Conservation (phyloP, 768 basidiomycete species). For the Russula ochroleuca region DNA sequence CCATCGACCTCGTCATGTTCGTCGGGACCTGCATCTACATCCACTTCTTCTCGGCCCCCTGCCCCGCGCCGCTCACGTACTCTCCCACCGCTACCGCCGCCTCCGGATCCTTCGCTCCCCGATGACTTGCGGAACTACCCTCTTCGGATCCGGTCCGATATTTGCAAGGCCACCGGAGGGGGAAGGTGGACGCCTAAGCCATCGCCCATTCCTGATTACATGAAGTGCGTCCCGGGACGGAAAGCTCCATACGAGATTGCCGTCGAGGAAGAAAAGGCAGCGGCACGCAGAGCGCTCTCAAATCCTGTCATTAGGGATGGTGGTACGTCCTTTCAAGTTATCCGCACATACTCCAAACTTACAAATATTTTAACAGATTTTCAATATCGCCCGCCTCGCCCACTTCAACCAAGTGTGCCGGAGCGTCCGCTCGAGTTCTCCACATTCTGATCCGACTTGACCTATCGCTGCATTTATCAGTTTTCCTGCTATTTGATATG, state of each 20-base stretch:
- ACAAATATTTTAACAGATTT: slow-evolving; percentile 42
- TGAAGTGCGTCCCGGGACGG: slow-evolving; percentile 57
- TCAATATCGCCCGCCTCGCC: slow-evolving; percentile 57
- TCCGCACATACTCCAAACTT: not conserved
- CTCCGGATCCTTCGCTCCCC: slow-evolving; percentile 37
- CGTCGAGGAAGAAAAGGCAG: slow-evolving; percentile 62
- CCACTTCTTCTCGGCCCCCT: slow-evolving; percentile 3
- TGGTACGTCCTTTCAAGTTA: slow-evolving; percentile 25
- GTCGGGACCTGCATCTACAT: slow-evolving; percentile 34
- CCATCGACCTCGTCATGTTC: slow-evolving; percentile 23
- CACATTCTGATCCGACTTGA: slow-evolving; percentile 48
- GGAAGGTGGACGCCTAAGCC: slow-evolving; percentile 73
- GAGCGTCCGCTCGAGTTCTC: slow-evolving; percentile 51
- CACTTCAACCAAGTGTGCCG: slow-evolving; percentile 43
- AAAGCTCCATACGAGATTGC: slow-evolving; percentile 66
- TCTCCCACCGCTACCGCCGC: slow-evolving; percentile 34
- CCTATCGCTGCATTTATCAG: not conserved
- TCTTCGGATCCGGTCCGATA: slow-evolving; percentile 55
- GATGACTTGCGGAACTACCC: slow-evolving; percentile 76
- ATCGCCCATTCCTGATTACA: slow-evolving; percentile 40
- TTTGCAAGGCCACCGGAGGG: slow-evolving; percentile 76
- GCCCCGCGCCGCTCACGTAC: slow-evolving; percentile 34
- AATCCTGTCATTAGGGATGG: slow-evolving; percentile 68
- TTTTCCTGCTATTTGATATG: slow-evolving; percentile 3
- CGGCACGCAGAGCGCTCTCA: slow-evolving; percentile 43